These are phyloP conservation scores for Talaromyces albobiverticillius DNA, from an alignment of 2,329 filamentous ascomycete genomes.

Conservation along the genomic window DNA sequence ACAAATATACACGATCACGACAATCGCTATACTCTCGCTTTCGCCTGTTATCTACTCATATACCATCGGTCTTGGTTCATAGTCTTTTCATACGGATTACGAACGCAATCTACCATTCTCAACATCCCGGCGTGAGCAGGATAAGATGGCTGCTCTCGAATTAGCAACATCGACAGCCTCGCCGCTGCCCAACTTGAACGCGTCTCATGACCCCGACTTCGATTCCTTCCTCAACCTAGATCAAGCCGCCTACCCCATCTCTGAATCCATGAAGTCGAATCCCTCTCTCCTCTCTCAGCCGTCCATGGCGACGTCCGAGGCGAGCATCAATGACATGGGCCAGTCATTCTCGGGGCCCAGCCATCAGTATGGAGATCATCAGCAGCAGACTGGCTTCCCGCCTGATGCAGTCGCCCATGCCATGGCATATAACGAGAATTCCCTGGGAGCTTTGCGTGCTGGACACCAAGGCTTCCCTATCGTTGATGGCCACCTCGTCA, in stretches of 20 bases:
- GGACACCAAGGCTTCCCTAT: conserved; percentile 44
- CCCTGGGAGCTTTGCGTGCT: conserved; percentile 35
- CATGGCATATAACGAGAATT: conserved; percentile 69
- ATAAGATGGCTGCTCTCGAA: conserved; percentile 27
- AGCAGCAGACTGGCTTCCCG: conserved; percentile 91
- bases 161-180: conserved; percentile 27
- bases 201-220: conserved; percentile 43
- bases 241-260: conserved; percentile 39
- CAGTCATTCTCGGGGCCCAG: conserved; percentile 72
- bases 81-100: background rate
- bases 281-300: conserved; percentile 35
- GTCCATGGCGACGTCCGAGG: conserved; percentile 35
- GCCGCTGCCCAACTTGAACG: conserved; percentile 29
- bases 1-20: background rate
- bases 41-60: no score
- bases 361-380: conserved; percentile 92
- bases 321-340: conserved; percentile 33
- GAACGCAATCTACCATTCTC: background rate
- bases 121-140: background rate
- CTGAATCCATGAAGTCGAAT: conserved; percentile 34
- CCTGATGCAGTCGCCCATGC: conserved; percentile 78
- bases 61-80: background rate
- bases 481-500: conserved; percentile 60
- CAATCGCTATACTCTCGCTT: background rate
- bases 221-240: conserved; percentile 49